Base-by-base conservation (phyloP, 306 rosid genomes). In the Acacia acuminata region DNA sequence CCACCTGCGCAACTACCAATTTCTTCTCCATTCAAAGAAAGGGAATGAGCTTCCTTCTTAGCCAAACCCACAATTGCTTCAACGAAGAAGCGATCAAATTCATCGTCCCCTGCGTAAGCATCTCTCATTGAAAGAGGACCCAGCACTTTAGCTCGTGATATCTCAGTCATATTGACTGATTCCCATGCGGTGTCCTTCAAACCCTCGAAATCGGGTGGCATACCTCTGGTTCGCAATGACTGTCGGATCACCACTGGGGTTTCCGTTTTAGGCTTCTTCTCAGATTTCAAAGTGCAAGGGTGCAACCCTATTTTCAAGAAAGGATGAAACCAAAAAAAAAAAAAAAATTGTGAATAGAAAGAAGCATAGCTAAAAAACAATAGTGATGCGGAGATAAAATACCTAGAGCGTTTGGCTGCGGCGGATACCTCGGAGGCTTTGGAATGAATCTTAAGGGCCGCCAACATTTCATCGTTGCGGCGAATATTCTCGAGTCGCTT, bases 401-500 rank as follows among this genome's bases (percentile, higher is more conserved):
- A 96, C 98, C 97, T 96, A 17, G 77, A 88, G 79, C 89, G 93
- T 84, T 93, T 96, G 84, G 90, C 65, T 25, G 88, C 68, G 53
- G 85, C 79, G 30, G 96, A 85, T 75, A 96, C 90, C 19, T 84
- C 88, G 56, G 96, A 10, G 76, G 88, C 92, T 53, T 86, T 89
- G 87, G 97, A 83, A 22, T 77, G 97, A 34, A 95, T 82, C 80
- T 92, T 92, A 72, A 96, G 97, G 5, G 92, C 86, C n/a, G 99
- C 94, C 90, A 96, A 82, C 88, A 91, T 79, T 79, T 96, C 91
- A 22, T 86, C 90, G 84, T 96, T 96, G n/a, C 96, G 96, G 77
- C 94, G 98, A 84, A 96, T 92, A 83, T 96, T 96, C 32, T 96
- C 93, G 71, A 96, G 99, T 71, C 98, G 78, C 81, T 87, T 86